Base-by-base conservation (phyloP, 192 early-diverging fungal genomes). In the Coemansia pectinata region DNA sequence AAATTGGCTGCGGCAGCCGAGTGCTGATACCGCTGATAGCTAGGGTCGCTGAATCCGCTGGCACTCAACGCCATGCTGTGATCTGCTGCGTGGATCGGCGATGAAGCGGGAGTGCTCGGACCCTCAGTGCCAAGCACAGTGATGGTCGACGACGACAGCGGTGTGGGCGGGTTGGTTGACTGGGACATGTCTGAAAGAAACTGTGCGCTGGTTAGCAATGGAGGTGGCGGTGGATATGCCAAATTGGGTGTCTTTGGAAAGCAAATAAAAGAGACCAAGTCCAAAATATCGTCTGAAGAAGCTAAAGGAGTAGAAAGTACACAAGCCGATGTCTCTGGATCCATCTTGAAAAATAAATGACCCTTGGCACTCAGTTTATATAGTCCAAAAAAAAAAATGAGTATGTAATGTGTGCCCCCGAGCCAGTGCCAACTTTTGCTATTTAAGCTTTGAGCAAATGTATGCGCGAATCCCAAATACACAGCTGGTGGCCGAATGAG, bases 371-470 rank as follows among this genome's bases (percentile, higher is more conserved):
- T 27, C 27, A 27, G 27, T 27, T 27, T 27, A 27, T 27, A 27
- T 27, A 27, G 27, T 6, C 52, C 52, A 27, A 27, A 21, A 27
- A 27, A 27, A 11, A 14, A 11, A 12, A 4, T 45, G 42, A 5
- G 10, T n/a, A n/a, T 45, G 15, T n/a, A 45, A 45, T 45, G 17
- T 45, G 15, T 48, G 45, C 52, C 11, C 21, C 47, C 52, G 25
- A 53, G 52, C 52, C 25, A 53, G 52, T 29, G 48, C n/a, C 15
- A 31, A 8, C 3, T 27, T 11, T 34, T 48, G 19, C 15, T 19
- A 60, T 17, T 47, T 68, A 68, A 59, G 41, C 66, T 68, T 68
- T 68, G 66, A 68, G 66, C 21, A 36, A 59, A 60, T 47, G 57
- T 23, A 60, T 38, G 66, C 42, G 40, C 14, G 63, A 65, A 59